Base-by-base conservation (phyloP, 2,329 filamentous ascomycete species). In the Mycosphaerella sp. region DNA sequence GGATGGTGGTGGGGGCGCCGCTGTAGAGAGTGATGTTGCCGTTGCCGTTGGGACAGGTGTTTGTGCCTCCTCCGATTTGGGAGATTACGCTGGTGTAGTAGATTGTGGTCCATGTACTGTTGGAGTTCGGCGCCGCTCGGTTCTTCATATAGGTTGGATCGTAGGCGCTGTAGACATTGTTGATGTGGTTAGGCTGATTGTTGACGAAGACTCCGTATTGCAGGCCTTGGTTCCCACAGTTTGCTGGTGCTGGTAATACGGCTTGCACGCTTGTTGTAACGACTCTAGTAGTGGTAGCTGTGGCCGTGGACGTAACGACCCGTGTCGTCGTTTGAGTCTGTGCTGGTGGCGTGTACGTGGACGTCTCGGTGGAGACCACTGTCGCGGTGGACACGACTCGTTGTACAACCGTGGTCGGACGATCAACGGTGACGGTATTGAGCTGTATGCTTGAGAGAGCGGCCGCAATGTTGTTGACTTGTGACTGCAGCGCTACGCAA, bases 221-320 rank as follows among this genome's bases (percentile, higher is more conserved):
- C 39, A 54, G 44, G 13, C 54, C 54, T 43, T 53, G 50, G 12
- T 56, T 56, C 3, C 30, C 34, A 37, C 54, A 56, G 3, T 16
- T 14, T 4, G 43, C 36, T 28, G 51, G 54, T 7, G 54, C 46
- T 12, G 50, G 50, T 4, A 46, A 30, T 16, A 34, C n/a, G 7
- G 42, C 27, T 43, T 25, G 39, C 3, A 43, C 12, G 14, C 16
- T 48, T 17, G 50, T 48, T 9, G 43, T 46, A 2, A 37, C 28
- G 14, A 37, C 17, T 3, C 43, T 27, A 7, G 37, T 41, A 1
- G 49, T 36, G 21, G 21, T 25, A 5, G 21, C 21, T 5, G 4
- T 25, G 5, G 21, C 21, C 7, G 4, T 25, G 21, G 21, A 4
- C 7, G 21, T 25, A 6, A 25, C 5, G 21, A 25, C 21, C 21